Evolutionary conservation across 768 basidiomycete species (phyloP).

Genomic region (Panaeolus papilionaceus): DNA sequence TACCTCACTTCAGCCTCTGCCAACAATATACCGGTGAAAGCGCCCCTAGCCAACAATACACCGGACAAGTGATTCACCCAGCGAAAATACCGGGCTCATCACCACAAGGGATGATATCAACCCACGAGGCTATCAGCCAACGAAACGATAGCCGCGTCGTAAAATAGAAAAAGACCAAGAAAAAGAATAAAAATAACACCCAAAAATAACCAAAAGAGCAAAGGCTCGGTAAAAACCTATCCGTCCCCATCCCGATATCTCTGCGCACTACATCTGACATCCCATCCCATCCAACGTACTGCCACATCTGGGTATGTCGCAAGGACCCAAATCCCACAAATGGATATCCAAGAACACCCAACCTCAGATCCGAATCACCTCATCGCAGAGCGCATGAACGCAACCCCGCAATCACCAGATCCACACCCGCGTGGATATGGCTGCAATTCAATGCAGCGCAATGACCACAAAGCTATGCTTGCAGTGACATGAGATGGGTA

Average conservation of each 20-base stretch:
- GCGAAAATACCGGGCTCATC: background rate
- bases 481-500: too few species aligned
- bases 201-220: background rate
- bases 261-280: too few species aligned
- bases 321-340: too few species aligned
- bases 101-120: background rate
- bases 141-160: background rate
- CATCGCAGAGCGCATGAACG: too few species aligned
- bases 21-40: background rate
- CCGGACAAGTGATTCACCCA: background rate
- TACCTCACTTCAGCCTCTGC: background rate
- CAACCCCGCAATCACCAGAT: too few species aligned
- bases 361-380: too few species aligned
- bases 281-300: too few species aligned
- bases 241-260: background rate
- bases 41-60: background rate
- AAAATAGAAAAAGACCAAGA: background rate
- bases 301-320: too few species aligned
- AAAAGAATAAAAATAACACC: background rate
- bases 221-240: background rate
- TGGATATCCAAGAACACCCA: too few species aligned
- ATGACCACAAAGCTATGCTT: too few species aligned
- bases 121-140: conserved; percentile 1
- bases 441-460: too few species aligned
- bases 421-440: too few species aligned